phyloP scores from a whole-genome alignment of 2,329 filamentous ascomycete species.

The Sporothrix dimorphospora region DNA sequence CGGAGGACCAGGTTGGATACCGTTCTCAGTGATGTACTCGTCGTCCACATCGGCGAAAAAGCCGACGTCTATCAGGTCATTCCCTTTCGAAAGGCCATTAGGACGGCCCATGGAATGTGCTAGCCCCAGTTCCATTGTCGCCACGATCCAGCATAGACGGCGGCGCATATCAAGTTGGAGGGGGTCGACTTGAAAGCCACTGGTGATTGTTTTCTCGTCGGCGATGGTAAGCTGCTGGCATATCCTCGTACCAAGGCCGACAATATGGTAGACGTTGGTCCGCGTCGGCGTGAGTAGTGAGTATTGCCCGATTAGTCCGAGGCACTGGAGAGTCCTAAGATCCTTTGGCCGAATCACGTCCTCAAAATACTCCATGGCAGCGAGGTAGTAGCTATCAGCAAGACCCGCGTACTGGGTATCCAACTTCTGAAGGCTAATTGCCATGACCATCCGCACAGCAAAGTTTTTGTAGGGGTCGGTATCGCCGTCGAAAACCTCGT shows the following conservation, averaged over 20 bases:
- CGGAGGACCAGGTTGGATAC: constrained; percentile 70
- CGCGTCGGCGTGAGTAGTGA: constrained; percentile 89
- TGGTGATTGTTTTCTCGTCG: constrained; percentile 84
- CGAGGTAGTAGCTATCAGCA: constrained; percentile 92
- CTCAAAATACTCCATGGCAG: constrained; percentile 83
- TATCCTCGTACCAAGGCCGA: constrained; percentile 84
- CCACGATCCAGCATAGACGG: constrained; percentile 83
- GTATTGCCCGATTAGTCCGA: constrained; percentile 85
- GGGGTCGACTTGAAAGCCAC: constrained; percentile 64
- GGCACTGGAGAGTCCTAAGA: constrained; percentile 86
- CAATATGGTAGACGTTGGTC: constrained; percentile 90
- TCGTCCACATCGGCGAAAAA: constrained; percentile 86
- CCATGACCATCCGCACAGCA: constrained; percentile 85
- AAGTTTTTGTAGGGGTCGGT: constrained; percentile 85
- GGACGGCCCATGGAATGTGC: constrained; percentile 87
- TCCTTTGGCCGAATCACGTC: constrained; percentile 86
- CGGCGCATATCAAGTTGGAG: constrained; percentile 88
- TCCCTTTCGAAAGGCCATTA: constrained; percentile 77
- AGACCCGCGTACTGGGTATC: constrained; percentile 88
- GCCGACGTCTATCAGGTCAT: constrained; percentile 81
- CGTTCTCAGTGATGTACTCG: constrained; percentile 75
- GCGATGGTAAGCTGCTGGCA: constrained; percentile 86
- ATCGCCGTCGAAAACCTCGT: constrained; percentile 78
- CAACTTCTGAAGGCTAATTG: constrained; percentile 91
- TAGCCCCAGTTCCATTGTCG: constrained; percentile 85